Evolutionary conservation across 2,329 filamentous ascomycete genomes (phyloP).

Genomic region (Monilinia aucupariae): DNA sequence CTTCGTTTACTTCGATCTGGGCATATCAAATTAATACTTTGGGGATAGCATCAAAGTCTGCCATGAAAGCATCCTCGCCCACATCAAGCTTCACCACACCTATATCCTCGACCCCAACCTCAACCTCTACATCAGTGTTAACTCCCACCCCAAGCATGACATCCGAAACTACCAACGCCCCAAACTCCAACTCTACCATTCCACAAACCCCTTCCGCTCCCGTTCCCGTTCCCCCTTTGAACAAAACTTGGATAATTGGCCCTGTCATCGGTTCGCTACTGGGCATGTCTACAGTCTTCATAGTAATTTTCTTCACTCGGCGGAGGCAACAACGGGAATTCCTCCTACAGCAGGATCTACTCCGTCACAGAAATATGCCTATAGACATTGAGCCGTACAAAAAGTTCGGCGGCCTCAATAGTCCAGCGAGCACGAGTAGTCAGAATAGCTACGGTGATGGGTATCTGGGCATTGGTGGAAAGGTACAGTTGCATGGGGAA

Average conservation of each 20-base stretch:
- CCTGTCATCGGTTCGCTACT: constrained; percentile 29
- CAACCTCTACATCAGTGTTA: not conserved
- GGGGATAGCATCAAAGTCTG: constrained; percentile 1
- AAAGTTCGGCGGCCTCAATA: not conserved
- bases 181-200: not conserved
- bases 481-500: constrained; percentile 26
- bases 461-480: constrained; percentile 11
- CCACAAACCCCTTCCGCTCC: constrained; percentile 5
- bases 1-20: not conserved
- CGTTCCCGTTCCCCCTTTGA: constrained; percentile 16
- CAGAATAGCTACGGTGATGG: constrained; percentile 17
- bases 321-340: constrained; percentile 20
- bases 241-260: constrained; percentile 28
- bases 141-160: not conserved
- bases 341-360: not conserved
- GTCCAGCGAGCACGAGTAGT: not conserved
- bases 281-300: constrained; percentile 27
- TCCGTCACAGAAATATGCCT: not conserved
- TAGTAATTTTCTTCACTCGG: constrained; percentile 30
- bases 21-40: not conserved
- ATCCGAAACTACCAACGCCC: not conserved
- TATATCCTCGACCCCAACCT: not conserved
- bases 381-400: constrained; percentile 1
- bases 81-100: not conserved
- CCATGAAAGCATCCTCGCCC: not conserved